These are phyloP conservation scores for Coccomyxa sp. DNA, from an alignment of 139 green algal genomes.

Conservation along the genomic window DNA sequence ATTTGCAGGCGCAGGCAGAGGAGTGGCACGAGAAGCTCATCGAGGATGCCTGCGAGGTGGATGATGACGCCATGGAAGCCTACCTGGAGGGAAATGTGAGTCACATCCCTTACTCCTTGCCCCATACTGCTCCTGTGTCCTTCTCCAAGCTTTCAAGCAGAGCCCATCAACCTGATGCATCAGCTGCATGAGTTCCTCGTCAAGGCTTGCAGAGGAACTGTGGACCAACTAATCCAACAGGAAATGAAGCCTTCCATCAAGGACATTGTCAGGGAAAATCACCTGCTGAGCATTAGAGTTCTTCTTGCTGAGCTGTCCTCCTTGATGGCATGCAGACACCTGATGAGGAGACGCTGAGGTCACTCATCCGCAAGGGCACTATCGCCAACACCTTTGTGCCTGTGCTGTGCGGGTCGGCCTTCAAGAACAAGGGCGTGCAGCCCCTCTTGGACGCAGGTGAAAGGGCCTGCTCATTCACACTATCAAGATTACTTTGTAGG, in stretches of 20 bases:
- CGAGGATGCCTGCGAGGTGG: conserved; percentile 84
- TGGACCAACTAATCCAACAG: too few relatives aligned
- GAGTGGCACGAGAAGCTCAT: conserved; percentile 90
- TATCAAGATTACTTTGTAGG: too few relatives aligned
- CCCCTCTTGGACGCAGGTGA: conserved; percentile 86
- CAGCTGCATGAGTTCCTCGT: too few relatives aligned
- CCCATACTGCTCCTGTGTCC: background rate
- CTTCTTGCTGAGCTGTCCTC: too few relatives aligned
- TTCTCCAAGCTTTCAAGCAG: background rate
- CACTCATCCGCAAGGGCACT: conserved; percentile 91
- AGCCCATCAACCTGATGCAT: too few relatives aligned
- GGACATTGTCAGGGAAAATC: too few relatives aligned
- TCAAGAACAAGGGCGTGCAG: conserved; percentile 99
- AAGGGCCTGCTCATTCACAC: too few relatives aligned
- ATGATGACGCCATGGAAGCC: conserved; percentile 65
- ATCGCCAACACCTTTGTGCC: conserved; percentile 84
- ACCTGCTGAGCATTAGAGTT: too few relatives aligned
- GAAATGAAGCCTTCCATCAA: too few relatives aligned
- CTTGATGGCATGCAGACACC: conserved; percentile 50
- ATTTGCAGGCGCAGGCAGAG: conserved; percentile 72
- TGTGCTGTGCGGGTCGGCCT: conserved; percentile 92
- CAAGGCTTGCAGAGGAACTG: too few relatives aligned
- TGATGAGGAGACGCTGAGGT: conserved; percentile 70
- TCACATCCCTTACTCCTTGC: background rate
- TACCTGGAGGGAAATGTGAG: conserved; percentile 61